These are phyloP conservation scores for Boletus insuetus DNA, from an alignment of 768 basidiomycete genomes.

Conservation along the genomic window DNA sequence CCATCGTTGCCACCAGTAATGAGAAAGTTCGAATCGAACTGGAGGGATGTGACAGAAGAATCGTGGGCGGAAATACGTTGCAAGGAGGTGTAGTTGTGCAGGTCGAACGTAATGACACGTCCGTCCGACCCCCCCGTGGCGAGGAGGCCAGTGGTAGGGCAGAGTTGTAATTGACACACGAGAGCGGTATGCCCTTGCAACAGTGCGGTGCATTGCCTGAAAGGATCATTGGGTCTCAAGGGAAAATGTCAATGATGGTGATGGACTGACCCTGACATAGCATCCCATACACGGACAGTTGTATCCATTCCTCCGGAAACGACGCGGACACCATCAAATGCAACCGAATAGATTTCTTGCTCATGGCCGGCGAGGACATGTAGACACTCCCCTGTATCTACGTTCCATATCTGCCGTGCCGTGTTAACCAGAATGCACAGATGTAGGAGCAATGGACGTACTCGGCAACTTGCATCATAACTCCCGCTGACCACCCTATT, in stretches of 20 bases:
- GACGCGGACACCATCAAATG: slow-evolving; percentile 80
- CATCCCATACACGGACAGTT: slow-evolving; percentile 91
- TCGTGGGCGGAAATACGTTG: slow-evolving; percentile 87
- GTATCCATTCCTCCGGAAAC: slow-evolving; percentile 91
- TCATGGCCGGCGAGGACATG: slow-evolving; percentile 80
- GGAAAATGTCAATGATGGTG: background rate
- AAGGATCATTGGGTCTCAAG: background rate
- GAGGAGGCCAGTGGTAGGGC: slow-evolving; percentile 51
- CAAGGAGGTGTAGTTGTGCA: slow-evolving; percentile 42
- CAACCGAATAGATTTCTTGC: slow-evolving; percentile 88
- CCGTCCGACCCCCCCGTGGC: slow-evolving; percentile 90
- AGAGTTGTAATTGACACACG: slow-evolving; percentile 86
- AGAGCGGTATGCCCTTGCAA: slow-evolving; percentile 91
- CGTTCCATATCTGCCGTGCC: slow-evolving; percentile 72
- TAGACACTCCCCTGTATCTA: slow-evolving; percentile 86
- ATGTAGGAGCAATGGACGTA: slow-evolving; percentile 34
- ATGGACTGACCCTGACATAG: slow-evolving; percentile 68
- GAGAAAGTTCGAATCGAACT: slow-evolving; percentile 80
- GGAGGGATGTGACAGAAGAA: slow-evolving; percentile 80
- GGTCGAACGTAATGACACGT: slow-evolving; percentile 70
- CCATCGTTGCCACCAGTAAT: slow-evolving; percentile 88
- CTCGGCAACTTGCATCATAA: slow-evolving; percentile 86
- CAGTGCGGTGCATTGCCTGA: slow-evolving; percentile 76
- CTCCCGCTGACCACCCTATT: slow-evolving; percentile 86
- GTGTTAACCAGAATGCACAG: background rate